A percentile compares a stretch with the other conserved stretches of the same genome.
Evolutionary conservation across 2,329 filamentous ascomycete species (phyloP).

Genomic region (Bipolaris gigantea): DNA sequence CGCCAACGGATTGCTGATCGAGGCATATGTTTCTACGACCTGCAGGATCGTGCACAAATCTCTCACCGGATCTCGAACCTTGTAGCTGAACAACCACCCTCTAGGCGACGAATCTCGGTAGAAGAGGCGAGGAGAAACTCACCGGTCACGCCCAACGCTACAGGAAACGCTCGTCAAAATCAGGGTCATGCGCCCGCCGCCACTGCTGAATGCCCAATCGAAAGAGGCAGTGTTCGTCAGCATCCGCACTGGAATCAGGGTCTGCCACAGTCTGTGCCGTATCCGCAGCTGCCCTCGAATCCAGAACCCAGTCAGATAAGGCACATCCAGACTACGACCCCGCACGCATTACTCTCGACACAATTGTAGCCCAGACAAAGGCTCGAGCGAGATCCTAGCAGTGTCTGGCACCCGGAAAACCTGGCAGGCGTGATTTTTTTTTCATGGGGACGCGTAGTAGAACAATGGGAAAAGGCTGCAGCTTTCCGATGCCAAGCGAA

Average conservation of each 20-base stretch:
- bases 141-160: slow-evolving; percentile 9
- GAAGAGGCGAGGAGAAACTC: slow-evolving; percentile 1
- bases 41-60: slow-evolving; percentile 11
- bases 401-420: neutral
- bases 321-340: slow-evolving; percentile 8
- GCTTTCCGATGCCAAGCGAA: neutral
- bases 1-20: slow-evolving; percentile 11
- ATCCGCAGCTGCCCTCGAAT: neutral
- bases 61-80: slow-evolving; percentile 15
- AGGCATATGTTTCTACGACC: neutral
- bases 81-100: slow-evolving; percentile 2
- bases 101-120: slow-evolving; percentile 1
- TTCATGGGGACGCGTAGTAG: neutral
- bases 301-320: slow-evolving; percentile 8
- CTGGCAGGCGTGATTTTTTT: neutral
- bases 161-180: slow-evolving; percentile 1
- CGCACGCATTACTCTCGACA: slow-evolving; percentile 3
- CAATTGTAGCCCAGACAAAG: neutral
- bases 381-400: neutral
- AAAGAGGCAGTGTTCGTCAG: neutral
- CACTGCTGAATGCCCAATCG: slow-evolving; percentile 7
- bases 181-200: slow-evolving; percentile 11
- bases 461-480: neutral
- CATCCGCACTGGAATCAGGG: slow-evolving; percentile 1
- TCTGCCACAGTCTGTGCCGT: slow-evolving; percentile 1